Evolutionary conservation across 331 rosid species (phyloP).

Genomic region (Cydonia oblonga): DNA sequence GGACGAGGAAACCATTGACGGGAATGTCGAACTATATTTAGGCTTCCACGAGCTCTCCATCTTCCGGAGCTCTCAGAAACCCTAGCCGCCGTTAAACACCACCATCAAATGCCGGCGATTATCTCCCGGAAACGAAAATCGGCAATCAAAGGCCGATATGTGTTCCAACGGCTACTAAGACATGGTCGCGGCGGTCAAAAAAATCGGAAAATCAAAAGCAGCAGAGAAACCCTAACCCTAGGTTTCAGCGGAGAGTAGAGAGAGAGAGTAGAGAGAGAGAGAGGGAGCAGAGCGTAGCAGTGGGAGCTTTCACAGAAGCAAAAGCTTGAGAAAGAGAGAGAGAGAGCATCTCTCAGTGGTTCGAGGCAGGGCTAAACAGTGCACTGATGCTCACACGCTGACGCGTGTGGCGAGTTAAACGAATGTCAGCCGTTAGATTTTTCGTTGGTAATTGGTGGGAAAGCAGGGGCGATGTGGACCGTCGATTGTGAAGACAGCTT

Average conservation of each 20-base stretch:
- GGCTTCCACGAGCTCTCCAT: conserved; percentile 36
- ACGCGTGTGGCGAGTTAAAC: not conserved
- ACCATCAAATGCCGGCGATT: not conserved
- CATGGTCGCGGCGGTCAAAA: not conserved
- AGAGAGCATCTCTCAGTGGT: conserved; percentile 22
- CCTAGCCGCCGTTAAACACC: conserved; percentile 19
- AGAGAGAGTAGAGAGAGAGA: not conserved
- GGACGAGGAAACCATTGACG: conserved; percentile 25
- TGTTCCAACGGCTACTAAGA: not conserved
- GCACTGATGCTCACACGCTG: conserved; percentile 24
- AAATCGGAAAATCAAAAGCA: not conserved
- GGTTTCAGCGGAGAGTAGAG: not conserved
- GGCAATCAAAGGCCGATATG: not conserved
- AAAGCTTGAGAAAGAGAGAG: not conserved
- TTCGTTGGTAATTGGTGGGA: not conserved
- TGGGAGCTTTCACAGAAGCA: not conserved
- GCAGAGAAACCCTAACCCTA: conserved; percentile 21
- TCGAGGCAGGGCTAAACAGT: conserved; percentile 29
- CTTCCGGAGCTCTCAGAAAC: conserved; percentile 9
- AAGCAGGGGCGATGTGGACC: conserved; percentile 1
- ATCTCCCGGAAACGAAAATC: not conserved
- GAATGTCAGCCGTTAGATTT: conserved; percentile 6
- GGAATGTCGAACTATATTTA: conserved; percentile 33
- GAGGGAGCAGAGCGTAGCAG: conserved; percentile 6
- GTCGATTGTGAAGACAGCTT: conserved; percentile 41